A percentile compares a stretch with the other conserved stretches of the same genome.
Evolutionary conservation across 2,329 filamentous ascomycete genomes (phyloP).

Genomic region (Penicillium sp.): DNA sequence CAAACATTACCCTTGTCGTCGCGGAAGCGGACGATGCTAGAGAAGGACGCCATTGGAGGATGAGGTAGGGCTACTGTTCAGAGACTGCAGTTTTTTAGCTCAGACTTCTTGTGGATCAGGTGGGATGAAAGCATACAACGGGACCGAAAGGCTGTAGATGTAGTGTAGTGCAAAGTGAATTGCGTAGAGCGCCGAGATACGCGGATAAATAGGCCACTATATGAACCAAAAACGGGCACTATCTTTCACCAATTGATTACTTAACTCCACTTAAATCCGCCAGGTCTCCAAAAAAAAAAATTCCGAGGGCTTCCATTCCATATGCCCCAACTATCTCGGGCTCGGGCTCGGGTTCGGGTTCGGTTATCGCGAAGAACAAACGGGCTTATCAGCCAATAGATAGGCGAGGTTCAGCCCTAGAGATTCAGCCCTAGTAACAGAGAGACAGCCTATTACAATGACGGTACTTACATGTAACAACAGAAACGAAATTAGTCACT

Average conservation of each 20-base stretch:
- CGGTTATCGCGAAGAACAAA: too few relatives aligned
- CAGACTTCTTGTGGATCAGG: neutral
- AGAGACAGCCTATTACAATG: neutral
- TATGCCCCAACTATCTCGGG: neutral
- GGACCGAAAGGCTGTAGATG: neutral
- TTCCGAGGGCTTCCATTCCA: neutral
- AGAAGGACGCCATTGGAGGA: neutral
- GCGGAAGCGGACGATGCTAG: neutral
- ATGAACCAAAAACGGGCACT: neutral
- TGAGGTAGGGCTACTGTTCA: neutral
- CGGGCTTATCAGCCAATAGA: neutral
- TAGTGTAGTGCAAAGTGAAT: neutral
- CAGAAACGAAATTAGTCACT: too few relatives aligned
- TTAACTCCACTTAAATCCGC: neutral
- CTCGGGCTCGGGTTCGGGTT: too few relatives aligned
- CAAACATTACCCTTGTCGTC: neutral
- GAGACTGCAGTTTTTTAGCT: neutral
- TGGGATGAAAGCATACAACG: neutral
- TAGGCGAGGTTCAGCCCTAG: too few relatives aligned
- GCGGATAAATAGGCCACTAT: neutral
- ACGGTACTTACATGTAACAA: neutral
- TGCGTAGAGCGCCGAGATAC: neutral
- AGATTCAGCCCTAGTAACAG: too few relatives aligned
- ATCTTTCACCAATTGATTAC: neutral
- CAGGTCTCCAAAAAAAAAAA: neutral